A percentile compares a stretch with the other conserved stretches of the same genome.
phyloP scores from a whole-genome alignment of 192 early-diverging fungal genomes.

The Glomus cerebriforme region DNA sequence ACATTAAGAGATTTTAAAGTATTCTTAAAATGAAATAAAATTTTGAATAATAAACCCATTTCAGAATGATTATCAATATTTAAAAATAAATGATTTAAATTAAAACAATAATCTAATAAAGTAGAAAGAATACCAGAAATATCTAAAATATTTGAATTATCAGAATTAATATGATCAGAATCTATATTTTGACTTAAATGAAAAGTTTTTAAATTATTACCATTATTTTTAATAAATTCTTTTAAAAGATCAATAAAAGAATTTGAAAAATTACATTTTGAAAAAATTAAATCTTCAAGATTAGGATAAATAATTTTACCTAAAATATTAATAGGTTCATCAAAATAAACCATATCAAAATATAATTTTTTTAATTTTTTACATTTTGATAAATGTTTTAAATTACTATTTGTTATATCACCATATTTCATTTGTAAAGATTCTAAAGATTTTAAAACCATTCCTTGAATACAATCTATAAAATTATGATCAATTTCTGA shows the following conservation, averaged over 20 bases:
- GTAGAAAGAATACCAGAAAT: not conserved
- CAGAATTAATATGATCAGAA: too few species aligned
- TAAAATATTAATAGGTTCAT: not conserved
- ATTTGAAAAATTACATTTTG: not conserved
- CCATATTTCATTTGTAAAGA: not conserved
- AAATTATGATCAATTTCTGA: not conserved
- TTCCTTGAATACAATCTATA: not conserved
- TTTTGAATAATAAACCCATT: not conserved
- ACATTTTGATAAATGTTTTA: not conserved
- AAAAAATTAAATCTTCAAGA: not conserved
- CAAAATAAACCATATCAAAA: not conserved
- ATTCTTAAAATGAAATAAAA: not conserved
- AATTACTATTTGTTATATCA: not conserved
- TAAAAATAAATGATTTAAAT: not conserved
- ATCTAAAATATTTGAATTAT: not conserved
- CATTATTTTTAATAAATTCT: not conserved
- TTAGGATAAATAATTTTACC: not conserved
- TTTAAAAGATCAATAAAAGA: not conserved
- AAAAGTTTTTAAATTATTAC: not conserved
- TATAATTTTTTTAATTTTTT: not conserved
- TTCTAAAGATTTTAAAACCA: not conserved
- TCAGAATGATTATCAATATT: not conserved
- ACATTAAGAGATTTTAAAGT: not conserved
- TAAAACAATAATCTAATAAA: not conserved
- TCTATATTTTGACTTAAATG: not conserved